Evolutionary conservation across 2,329 filamentous ascomycete species (phyloP), one percentile per base, ranked within the genome.

Genomic region (Huntiella savannae): DNA sequence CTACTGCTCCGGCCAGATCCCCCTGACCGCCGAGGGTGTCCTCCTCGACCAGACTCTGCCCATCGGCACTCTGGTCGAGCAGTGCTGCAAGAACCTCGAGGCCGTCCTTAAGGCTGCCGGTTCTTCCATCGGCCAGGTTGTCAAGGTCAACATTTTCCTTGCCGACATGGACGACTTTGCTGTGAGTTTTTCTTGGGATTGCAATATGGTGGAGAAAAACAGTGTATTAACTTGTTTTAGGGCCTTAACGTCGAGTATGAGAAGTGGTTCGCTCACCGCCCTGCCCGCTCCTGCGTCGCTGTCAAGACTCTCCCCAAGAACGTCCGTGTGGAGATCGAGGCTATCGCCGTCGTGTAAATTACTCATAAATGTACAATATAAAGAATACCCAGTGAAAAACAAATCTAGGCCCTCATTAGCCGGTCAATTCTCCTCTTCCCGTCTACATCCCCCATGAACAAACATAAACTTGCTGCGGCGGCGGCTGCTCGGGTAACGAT

Each of bases 71-170:
- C 74, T 76, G 65, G 78, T 75, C 22, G 63, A 64, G 45, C 66
- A 69, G 53, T 75, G 71, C 63, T 69, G 84, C 61, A 68, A 81
- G 63, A 93, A 92, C 64, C 73, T 95, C 58, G 72, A 79, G 61
- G 82, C 82, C 38, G 84, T 96, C 48, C 75, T 96, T 44, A 73
- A 77, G 50, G 84, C 79, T 55, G 85, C 86, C 17, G 85, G 83
- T 46, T 87, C 82, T 16, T 75, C 72, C 45, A 71, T 96, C 49
- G 64, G 74, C 52, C 82, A 78, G 62, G 79, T 94, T 40, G 82
- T 95, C 65, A 94, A 95, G 73, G 82, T 86, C 55, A 84, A 78
- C 60, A 80, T 94, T 59, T 96, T 95, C 71, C 67, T 96, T 51
- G 79, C 81, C 43, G 82, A 92, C 63, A 96, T 96, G 88, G 74